phyloP scores from a whole-genome alignment of 768 basidiomycete genomes.

The Lentinula sp. region DNA sequence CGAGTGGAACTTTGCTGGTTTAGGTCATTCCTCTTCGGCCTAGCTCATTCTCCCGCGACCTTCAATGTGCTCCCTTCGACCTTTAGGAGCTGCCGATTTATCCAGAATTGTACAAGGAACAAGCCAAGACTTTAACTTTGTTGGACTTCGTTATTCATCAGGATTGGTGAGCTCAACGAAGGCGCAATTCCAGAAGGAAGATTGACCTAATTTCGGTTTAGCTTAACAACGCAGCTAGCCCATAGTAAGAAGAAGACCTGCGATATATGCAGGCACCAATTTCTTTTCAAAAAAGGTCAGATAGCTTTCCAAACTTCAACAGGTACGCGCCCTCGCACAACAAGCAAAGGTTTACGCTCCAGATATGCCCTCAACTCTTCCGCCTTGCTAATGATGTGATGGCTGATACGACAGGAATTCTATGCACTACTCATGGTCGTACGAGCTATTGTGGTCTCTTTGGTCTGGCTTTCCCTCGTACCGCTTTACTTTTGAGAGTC shows the following conservation, averaged over 20 bases:
- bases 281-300: constrained; percentile 86
- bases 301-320: not conserved
- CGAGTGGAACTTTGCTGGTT: too few relatives aligned
- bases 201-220: constrained; percentile 22
- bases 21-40: too few relatives aligned
- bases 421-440: constrained; percentile 56
- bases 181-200: not conserved
- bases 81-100: too few relatives aligned
- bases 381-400: constrained; percentile 62
- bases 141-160: constrained; percentile 60
- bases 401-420: constrained; percentile 60
- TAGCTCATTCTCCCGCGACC: too few relatives aligned
- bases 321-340: not conserved
- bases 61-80: too few relatives aligned
- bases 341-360: constrained; percentile 57
- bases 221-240: constrained; percentile 90
- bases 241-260: constrained; percentile 94
- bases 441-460: constrained; percentile 65
- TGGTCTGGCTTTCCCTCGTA: constrained; percentile 82
- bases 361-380: constrained; percentile 77
- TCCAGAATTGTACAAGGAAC: too few relatives aligned
- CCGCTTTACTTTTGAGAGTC: constrained; percentile 71
- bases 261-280: constrained; percentile 93
- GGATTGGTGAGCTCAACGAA: constrained; percentile 65
- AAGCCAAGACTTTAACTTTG: too few relatives aligned